phyloP scores from a whole-genome alignment of 2,329 filamentous ascomycete species.

The Cryphonectria japonica region DNA sequence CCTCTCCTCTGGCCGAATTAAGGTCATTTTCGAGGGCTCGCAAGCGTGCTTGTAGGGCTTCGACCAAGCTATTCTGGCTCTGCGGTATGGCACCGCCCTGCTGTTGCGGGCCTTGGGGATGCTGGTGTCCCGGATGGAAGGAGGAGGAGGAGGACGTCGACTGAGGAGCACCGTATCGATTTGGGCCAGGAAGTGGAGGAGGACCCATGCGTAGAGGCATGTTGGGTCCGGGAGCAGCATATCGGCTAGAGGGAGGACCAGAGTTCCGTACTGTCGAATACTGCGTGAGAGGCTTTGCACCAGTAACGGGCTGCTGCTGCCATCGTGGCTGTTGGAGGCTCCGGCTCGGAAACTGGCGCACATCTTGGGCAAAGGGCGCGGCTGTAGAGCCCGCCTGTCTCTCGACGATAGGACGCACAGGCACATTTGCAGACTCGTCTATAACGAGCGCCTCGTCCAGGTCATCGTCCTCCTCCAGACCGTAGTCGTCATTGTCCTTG shows the following conservation, averaged over 20 bases:
- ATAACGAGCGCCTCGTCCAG: slow-evolving; percentile 62
- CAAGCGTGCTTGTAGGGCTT: slow-evolving; percentile 56
- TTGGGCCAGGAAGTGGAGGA: slow-evolving; percentile 35
- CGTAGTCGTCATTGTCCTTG: slow-evolving; percentile 41
- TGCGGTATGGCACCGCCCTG: slow-evolving; percentile 29
- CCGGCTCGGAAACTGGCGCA: slow-evolving; percentile 10
- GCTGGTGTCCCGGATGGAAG: slow-evolving; percentile 37
- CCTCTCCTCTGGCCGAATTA: slow-evolving; percentile 69
- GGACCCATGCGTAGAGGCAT: slow-evolving; percentile 47
- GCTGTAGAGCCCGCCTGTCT: slow-evolving; percentile 42
- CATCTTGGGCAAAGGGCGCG: slow-evolving; percentile 27
- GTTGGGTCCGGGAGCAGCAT: slow-evolving; percentile 36
- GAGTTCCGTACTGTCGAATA: slow-evolving; percentile 7
- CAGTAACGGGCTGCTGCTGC: slow-evolving; percentile 27
- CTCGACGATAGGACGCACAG: slow-evolving; percentile 43
- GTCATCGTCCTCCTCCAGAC: slow-evolving; percentile 61
- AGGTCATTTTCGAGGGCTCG: slow-evolving; percentile 59
- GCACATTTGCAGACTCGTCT: slow-evolving; percentile 48
- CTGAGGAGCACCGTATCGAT: slow-evolving; percentile 25
- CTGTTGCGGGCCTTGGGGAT: slow-evolving; percentile 34
- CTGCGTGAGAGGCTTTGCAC: slow-evolving; percentile 26
- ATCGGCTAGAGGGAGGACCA: slow-evolving; percentile 26
- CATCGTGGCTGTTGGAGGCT: slow-evolving; percentile 24
- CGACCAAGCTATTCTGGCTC: slow-evolving; percentile 44
- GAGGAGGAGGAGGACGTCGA: slow-evolving; percentile 34